phyloP scores from a whole-genome alignment of 176 grass and related monocot genomes.

The Areca catechu region DNA sequence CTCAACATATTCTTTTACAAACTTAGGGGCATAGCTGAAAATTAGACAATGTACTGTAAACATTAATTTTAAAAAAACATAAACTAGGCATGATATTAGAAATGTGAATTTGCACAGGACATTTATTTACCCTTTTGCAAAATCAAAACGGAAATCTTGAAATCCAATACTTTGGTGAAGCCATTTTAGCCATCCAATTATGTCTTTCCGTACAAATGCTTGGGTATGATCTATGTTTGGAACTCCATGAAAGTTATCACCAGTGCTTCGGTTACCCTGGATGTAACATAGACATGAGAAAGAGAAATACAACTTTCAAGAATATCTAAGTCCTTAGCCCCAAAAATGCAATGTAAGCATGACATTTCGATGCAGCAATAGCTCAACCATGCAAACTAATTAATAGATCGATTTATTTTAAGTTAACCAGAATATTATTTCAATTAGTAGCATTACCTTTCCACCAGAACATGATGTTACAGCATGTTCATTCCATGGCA shows the following conservation, averaged over 20 bases:
- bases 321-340: neutral
- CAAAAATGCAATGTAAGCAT: neutral
- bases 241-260: constrained; percentile 73
- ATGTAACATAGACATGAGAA: constrained; percentile 6
- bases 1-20: constrained; percentile 86
- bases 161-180: constrained; percentile 61
- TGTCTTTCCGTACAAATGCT: constrained; percentile 87
- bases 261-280: constrained; percentile 65
- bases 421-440: no score
- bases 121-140: constrained; percentile 71
- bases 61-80: no score
- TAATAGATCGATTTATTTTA: no score
- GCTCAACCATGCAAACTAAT: no score
- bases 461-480: constrained; percentile 97
- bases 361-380: neutral
- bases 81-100: no score
- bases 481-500: constrained; percentile 87
- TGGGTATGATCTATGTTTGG: constrained; percentile 96
- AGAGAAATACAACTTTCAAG: neutral
- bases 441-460: constrained; percentile 35
- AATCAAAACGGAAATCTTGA: constrained; percentile 98
- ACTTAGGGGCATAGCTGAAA: constrained; percentile 66
- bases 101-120: neutral
- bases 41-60: constrained; percentile 10
- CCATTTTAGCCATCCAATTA: constrained; percentile 77